phyloP scores from a whole-genome alignment of 1,284 basidiomycete genomes.

The Irpex sp. region DNA sequence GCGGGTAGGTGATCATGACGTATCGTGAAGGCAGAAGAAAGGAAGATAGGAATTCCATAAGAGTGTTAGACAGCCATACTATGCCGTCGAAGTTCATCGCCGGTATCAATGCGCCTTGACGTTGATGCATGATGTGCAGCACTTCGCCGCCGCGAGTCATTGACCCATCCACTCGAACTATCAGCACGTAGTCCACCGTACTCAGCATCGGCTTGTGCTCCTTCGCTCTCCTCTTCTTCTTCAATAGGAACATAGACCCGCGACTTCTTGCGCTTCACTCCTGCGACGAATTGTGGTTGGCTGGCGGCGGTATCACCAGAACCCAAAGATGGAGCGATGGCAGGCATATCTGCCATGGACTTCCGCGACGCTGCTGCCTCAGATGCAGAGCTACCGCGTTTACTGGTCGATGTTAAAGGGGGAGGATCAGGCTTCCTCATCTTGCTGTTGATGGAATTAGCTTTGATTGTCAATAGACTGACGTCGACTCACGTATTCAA shows the following conservation, averaged over 20 bases:
- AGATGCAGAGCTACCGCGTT: slow-evolving; percentile 37
- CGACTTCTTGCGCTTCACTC: slow-evolving; percentile 50
- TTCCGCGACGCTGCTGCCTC: slow-evolving; percentile 25
- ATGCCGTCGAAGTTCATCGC: slow-evolving; percentile 35
- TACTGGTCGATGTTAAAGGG: slow-evolving; percentile 24
- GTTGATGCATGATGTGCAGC: slow-evolving; percentile 17
- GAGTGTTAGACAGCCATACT: slow-evolving; percentile 33
- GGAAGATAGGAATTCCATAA: neutral
- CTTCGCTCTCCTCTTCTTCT: slow-evolving; percentile 56
- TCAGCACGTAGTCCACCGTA: slow-evolving; percentile 32
- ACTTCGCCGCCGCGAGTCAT: slow-evolving; percentile 53
- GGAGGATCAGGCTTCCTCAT: slow-evolving; percentile 81
- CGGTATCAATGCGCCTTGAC: slow-evolving; percentile 24
- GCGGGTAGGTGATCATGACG: neutral
- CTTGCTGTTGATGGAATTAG: slow-evolving; percentile 50
- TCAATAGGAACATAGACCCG: slow-evolving; percentile 43
- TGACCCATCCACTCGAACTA: slow-evolving; percentile 37
- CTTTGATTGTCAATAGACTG: slow-evolving; percentile 12
- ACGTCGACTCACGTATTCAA: slow-evolving; percentile 72
- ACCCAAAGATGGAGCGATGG: neutral
- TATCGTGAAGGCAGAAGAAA: slow-evolving; percentile 1
- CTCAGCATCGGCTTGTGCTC: slow-evolving; percentile 64
- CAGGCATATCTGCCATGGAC: slow-evolving; percentile 16
- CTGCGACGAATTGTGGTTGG: slow-evolving; percentile 19
- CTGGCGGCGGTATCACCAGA: slow-evolving; percentile 1